Conservation (phyloP, 257 asterid species). For the Solanum stenotomum region DNA sequence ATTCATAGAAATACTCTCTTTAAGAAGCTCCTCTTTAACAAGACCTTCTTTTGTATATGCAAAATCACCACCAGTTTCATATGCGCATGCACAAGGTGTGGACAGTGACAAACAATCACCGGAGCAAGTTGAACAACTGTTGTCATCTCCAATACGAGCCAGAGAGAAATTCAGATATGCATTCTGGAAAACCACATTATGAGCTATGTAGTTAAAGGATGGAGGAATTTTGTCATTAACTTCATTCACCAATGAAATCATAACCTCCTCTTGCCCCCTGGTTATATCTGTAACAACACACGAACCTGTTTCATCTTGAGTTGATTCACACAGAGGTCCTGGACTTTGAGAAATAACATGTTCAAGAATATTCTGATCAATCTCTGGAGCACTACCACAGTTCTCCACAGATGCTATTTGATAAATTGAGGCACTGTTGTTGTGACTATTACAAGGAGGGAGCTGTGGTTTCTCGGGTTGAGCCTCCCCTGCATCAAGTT, state of each 20-base stretch:
- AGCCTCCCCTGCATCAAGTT: constrained; percentile 12
- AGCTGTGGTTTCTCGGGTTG: constrained; percentile 13
- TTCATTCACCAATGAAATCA: constrained; percentile 54
- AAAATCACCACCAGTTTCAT: constrained; percentile 72
- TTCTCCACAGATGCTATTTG: constrained; percentile 19
- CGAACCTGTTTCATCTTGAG: constrained; percentile 30
- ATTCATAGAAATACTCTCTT: constrained; percentile 68
- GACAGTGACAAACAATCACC: constrained; percentile 68
- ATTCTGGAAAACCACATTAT: constrained; percentile 59
- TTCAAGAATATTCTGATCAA: constrained; percentile 21
- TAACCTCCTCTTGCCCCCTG: constrained; percentile 72
- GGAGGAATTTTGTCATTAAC: constrained; percentile 55
- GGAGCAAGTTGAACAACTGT: constrained; percentile 54
- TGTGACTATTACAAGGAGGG: constrained; percentile 25
- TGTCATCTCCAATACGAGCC: constrained; percentile 63
- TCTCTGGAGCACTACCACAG: constrained; percentile 15
- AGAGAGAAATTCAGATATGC: constrained; percentile 59
- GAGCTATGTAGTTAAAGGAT: constrained; percentile 63
- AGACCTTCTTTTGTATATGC: constrained; percentile 82
- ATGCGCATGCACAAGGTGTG: constrained; percentile 68
- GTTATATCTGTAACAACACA: constrained; percentile 48
- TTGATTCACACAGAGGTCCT: constrained; percentile 17
- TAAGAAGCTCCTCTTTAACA: constrained; percentile 64
- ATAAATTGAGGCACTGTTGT: constrained; percentile 13
- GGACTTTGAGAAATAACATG: constrained; percentile 22